Conservation (phyloP, 2,329 filamentous ascomycete species). For the Alternaria conjuncta region DNA sequence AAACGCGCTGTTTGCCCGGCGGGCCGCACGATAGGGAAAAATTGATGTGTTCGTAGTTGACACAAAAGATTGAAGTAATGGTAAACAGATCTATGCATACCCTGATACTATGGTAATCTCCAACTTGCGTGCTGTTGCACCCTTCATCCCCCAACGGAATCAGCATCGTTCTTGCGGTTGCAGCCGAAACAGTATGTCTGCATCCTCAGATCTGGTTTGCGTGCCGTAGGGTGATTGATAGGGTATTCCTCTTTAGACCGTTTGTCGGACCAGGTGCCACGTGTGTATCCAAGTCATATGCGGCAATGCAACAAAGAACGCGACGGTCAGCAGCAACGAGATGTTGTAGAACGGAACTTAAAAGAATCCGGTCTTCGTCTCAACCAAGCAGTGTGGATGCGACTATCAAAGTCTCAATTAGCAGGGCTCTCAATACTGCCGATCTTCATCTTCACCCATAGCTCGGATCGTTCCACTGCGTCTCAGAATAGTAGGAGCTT, state of each 20-base stretch:
- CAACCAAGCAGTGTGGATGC: slow-evolving; percentile 9
- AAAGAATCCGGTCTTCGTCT: slow-evolving; percentile 7
- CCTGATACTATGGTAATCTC: slow-evolving; percentile 6
- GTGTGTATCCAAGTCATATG: background rate
- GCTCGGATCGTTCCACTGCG: slow-evolving; percentile 42
- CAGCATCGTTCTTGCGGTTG: background rate
- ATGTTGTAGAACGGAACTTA: background rate
- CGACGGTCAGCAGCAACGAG: background rate
- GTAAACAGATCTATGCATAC: slow-evolving; percentile 7
- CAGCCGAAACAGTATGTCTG: background rate
- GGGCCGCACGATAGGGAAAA: background rate
- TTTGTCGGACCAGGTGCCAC: background rate
- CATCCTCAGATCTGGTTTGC: background rate
- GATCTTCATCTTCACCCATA: slow-evolving; percentile 36
- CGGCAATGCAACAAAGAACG: background rate
- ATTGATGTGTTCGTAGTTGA: background rate
- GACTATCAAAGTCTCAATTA: slow-evolving; percentile 9
- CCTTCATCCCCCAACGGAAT: background rate
- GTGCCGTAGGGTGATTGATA: background rate
- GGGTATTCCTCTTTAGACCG: background rate
- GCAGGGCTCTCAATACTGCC: slow-evolving; percentile 1
- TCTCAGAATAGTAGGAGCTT: slow-evolving; percentile 39
- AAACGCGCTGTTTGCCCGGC: background rate
- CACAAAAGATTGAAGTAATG: background rate
- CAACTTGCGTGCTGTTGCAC: background rate